These are phyloP conservation scores for Amauroascus verrucosus DNA, from an alignment of 2,329 filamentous ascomycete species.

Conservation along the genomic window DNA sequence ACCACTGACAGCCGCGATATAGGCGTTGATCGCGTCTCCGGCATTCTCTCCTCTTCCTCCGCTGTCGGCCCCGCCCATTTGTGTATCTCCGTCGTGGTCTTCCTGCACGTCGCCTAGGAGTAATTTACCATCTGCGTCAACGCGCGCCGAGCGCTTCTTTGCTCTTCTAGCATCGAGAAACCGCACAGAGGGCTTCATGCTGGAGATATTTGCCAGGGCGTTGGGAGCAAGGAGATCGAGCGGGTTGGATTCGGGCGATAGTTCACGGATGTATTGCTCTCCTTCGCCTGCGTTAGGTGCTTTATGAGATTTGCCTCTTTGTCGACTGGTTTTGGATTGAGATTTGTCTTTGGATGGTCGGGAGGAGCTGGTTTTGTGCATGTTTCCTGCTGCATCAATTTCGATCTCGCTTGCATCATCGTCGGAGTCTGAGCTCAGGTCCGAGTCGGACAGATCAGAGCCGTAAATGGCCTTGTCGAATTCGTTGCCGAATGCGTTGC, in stretches of 20 bases:
- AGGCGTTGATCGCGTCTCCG: constrained; percentile 45
- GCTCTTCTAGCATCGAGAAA: constrained; percentile 25
- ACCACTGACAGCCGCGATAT: constrained; percentile 51
- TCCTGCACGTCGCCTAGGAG: constrained; percentile 32
- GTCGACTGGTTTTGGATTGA: neutral
- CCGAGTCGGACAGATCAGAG: constrained; percentile 48
- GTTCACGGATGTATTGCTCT: constrained; percentile 72
- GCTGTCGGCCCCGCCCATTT: constrained; percentile 37
- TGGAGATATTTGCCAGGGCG: constrained; percentile 85
- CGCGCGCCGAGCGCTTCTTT: constrained; percentile 34
- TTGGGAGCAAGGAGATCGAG: constrained; percentile 84
- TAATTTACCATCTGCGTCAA: constrained; percentile 38
- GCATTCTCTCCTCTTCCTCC: constrained; percentile 18
- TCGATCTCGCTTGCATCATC: constrained; percentile 42
- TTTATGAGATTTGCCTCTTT: neutral
- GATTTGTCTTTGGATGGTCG: constrained; percentile 10
- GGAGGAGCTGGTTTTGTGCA: constrained; percentile 19
- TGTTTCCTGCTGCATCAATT: constrained; percentile 28
- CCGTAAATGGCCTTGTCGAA: constrained; percentile 96
- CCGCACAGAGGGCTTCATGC: constrained; percentile 60
- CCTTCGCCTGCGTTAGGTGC: neutral
- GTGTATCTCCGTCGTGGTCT: constrained; percentile 24
- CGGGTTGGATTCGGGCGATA: constrained; percentile 69
- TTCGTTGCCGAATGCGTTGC: constrained; percentile 65
- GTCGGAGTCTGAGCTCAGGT: constrained; percentile 53